phyloP scores from a whole-genome alignment of 2,329 filamentous ascomycete genomes.

The Aspergillus ochraceoroseus region DNA sequence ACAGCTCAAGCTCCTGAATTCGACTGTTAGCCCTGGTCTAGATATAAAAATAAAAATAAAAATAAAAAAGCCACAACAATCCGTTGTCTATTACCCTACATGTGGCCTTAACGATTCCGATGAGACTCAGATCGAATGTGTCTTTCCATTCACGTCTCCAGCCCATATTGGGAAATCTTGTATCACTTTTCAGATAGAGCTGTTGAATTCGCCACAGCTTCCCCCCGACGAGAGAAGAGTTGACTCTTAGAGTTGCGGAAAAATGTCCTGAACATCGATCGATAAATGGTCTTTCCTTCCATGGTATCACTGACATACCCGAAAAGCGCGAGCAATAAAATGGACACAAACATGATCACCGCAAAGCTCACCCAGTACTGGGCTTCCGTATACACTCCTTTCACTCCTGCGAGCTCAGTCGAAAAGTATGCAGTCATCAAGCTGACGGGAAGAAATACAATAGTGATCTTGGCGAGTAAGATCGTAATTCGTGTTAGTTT shows the following conservation, averaged over 20 bases:
- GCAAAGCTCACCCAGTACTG: conserved; percentile 67
- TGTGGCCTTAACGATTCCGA: too few relatives aligned
- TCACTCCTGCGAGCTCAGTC: conserved; percentile 56
- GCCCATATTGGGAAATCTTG: too few relatives aligned
- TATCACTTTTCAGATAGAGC: too few relatives aligned
- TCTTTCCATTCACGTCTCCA: too few relatives aligned
- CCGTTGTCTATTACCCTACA: too few relatives aligned
- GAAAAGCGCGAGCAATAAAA: conserved; percentile 55
- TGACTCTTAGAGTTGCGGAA: conserved; percentile 31
- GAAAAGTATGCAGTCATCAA: conserved; percentile 72
- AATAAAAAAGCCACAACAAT: too few relatives aligned
- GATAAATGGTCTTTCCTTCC: conserved; percentile 52
- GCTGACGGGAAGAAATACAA: conserved; percentile 69
- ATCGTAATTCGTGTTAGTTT: conserved; percentile 67
- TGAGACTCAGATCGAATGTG: too few relatives aligned
- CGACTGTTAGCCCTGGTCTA: too few relatives aligned
- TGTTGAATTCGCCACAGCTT: too few relatives aligned
- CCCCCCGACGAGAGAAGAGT: conserved; percentile 22
- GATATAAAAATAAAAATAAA: too few relatives aligned
- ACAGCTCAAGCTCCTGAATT: too few relatives aligned
- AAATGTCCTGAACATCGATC: conserved; percentile 39
- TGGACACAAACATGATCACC: conserved; percentile 57
- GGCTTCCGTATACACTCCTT: conserved; percentile 53
- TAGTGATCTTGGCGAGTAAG: conserved; percentile 67
- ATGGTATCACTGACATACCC: conserved; percentile 55